Percentiles rank a stretch among this genome's conserved stretches.
Evolutionary conservation across 176 grass and related monocot species (phyloP).

Genomic region (Saccharum spontaneum): DNA sequence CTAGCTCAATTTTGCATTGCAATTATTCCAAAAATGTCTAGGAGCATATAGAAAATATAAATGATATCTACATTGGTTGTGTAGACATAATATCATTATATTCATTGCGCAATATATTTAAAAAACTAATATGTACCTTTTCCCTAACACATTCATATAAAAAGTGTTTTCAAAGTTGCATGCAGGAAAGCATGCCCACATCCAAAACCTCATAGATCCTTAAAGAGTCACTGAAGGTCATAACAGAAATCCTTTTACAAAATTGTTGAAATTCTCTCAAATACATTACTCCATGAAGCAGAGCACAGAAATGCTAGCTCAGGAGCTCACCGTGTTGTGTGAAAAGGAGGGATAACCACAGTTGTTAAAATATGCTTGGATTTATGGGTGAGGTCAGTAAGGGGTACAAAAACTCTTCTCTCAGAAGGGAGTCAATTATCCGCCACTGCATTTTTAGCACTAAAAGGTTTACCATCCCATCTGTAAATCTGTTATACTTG

Average conservation of each 20-base stretch:
- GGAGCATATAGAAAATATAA: not conserved
- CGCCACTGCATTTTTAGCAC: not conserved
- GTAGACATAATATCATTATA: not conserved
- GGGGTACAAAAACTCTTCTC: not conserved
- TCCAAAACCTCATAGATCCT: not conserved
- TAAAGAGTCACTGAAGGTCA: not conserved
- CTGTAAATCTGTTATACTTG: not conserved
- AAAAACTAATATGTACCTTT: not conserved
- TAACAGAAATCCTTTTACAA: not conserved
- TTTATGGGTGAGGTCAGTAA: not conserved
- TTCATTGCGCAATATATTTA: not conserved
- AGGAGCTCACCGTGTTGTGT: not conserved
- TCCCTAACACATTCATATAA: not conserved
- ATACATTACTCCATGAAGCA: not conserved
- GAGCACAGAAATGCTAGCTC: not conserved
- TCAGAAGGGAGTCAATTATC: not conserved
- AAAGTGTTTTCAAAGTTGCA: not conserved
- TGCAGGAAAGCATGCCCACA: not conserved
- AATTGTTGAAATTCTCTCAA: not conserved
- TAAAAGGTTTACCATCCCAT: not conserved
- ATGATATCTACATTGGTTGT: not conserved
- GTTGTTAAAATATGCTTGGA: not conserved
- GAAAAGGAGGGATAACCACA: not conserved
- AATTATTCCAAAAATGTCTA: not conserved
- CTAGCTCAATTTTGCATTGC: not conserved